Percentiles rank a stretch among this genome's conserved stretches.
phyloP scores from a whole-genome alignment of 2,329 filamentous ascomycete genomes.

The Sarocladiaceae sp. region DNA sequence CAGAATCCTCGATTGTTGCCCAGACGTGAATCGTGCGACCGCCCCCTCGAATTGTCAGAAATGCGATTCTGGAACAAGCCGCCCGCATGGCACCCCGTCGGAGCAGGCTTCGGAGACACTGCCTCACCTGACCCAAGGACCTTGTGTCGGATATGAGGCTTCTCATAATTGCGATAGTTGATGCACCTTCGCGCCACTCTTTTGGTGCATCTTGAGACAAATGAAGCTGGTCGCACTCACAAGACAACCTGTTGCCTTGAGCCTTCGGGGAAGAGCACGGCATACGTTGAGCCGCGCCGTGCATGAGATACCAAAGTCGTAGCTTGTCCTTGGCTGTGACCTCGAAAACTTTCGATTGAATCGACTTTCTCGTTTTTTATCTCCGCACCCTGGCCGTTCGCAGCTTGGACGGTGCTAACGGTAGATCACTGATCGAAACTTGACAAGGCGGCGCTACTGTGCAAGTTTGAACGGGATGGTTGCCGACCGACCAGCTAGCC shows the following conservation, averaged over 20 bases:
- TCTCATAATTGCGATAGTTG: too few relatives aligned
- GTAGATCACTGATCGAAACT: background rate
- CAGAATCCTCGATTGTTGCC: background rate
- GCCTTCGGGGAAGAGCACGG: background rate
- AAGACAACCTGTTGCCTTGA: background rate
- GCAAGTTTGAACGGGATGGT: background rate
- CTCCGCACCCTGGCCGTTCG: background rate
- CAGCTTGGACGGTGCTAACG: background rate
- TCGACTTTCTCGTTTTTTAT: background rate
- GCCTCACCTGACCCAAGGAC: background rate
- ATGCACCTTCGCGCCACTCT: too few relatives aligned
- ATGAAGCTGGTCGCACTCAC: too few relatives aligned
- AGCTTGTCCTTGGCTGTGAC: background rate
- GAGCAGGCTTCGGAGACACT: background rate
- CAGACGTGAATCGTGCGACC: background rate
- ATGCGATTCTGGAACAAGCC: slow-evolving; percentile 7
- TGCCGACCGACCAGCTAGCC: background rate
- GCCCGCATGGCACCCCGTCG: background rate
- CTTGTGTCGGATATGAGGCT: background rate
- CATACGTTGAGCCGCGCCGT: background rate
- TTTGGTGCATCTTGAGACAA: background rate
- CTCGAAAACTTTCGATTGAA: background rate
- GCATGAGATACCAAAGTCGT: background rate
- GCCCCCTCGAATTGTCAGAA: background rate
- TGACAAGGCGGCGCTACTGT: slow-evolving; percentile 1